A percentile compares a stretch with the other conserved stretches of the same genome.
phyloP scores from a whole-genome alignment of 2,329 filamentous ascomycete genomes.

The Knoxdaviesia proteae region DNA sequence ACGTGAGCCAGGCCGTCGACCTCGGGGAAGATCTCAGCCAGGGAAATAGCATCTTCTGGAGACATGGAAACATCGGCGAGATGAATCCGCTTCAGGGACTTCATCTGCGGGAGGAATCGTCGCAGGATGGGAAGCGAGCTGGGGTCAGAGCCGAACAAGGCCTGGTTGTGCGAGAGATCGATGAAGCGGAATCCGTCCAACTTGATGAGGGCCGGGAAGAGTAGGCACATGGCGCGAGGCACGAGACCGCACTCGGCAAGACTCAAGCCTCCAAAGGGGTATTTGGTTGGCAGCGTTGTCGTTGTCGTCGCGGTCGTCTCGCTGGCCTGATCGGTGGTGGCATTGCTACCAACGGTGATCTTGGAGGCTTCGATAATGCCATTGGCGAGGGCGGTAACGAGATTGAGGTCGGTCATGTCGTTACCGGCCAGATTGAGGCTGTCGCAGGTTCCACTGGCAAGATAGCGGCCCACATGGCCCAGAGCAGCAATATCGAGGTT shows the following conservation, averaged over 20 bases:
- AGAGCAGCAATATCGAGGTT: slow-evolving; percentile 53
- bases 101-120: slow-evolving; percentile 62
- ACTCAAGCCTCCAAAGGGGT: slow-evolving; percentile 37
- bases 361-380: slow-evolving; percentile 31
- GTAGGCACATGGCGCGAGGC: slow-evolving; percentile 47
- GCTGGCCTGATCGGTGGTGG: not conserved
- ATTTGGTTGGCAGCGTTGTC: too few relatives aligned
- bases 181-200: slow-evolving; percentile 66
- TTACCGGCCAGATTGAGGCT: slow-evolving; percentile 83
- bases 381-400: slow-evolving; percentile 27
- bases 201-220: slow-evolving; percentile 53
- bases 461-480: slow-evolving; percentile 53
- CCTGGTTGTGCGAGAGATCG: slow-evolving; percentile 76
- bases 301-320: too few relatives aligned
- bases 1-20: slow-evolving; percentile 64
- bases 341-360: slow-evolving; percentile 27
- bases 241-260: slow-evolving; percentile 69
- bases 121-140: slow-evolving; percentile 55
- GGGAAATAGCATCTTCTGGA: slow-evolving; percentile 71
- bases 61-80: slow-evolving; percentile 67
- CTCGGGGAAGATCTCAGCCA: slow-evolving; percentile 81
- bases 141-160: slow-evolving; percentile 54
- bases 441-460: slow-evolving; percentile 59
- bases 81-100: slow-evolving; percentile 63
- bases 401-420: slow-evolving; percentile 31